A percentile compares a stretch with the other conserved stretches of the same genome.
Conservation (phyloP, 2,329 filamentous ascomycete genomes). For the Talaromyces sp. region DNA sequence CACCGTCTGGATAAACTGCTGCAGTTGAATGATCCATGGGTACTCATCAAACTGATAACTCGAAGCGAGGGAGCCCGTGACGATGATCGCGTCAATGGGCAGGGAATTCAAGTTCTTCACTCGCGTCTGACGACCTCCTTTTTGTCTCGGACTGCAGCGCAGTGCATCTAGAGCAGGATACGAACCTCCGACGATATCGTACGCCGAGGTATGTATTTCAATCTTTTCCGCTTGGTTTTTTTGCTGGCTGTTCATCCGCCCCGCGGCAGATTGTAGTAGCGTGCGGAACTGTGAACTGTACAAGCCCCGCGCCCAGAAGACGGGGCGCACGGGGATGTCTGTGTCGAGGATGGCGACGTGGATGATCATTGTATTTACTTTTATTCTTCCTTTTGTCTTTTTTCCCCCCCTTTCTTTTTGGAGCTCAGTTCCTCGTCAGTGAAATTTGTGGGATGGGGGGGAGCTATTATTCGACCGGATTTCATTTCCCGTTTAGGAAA, state of each 20-base stretch:
- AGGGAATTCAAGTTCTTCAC: not conserved
- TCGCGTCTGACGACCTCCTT: too few relatives aligned
- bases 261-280: slow-evolving; percentile 27
- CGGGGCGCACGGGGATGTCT: slow-evolving; percentile 28
- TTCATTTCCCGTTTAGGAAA: slow-evolving; percentile 10
- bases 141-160: slow-evolving; percentile 12
- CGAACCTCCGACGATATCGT: slow-evolving; percentile 27
- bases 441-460: not conserved
- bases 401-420: not conserved
- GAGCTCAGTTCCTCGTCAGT: not conserved
- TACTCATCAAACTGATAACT: slow-evolving; percentile 20
- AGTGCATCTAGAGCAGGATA: slow-evolving; percentile 23
- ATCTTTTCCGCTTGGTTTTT: slow-evolving; percentile 9
- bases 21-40: slow-evolving; percentile 26
- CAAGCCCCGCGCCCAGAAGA: slow-evolving; percentile 29
- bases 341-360: slow-evolving; percentile 34
- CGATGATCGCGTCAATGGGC: slow-evolving; percentile 26
- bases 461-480: slow-evolving; percentile 2
- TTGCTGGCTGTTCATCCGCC: slow-evolving; percentile 18
- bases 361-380: slow-evolving; percentile 16
- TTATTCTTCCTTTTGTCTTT: not conserved
- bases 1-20: slow-evolving; percentile 22
- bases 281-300: slow-evolving; percentile 33
- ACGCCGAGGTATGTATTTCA: slow-evolving; percentile 27
- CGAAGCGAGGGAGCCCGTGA: slow-evolving; percentile 27